phyloP scores from a whole-genome alignment of 2,329 filamentous ascomycete species.

The Penicillium frequentans region DNA sequence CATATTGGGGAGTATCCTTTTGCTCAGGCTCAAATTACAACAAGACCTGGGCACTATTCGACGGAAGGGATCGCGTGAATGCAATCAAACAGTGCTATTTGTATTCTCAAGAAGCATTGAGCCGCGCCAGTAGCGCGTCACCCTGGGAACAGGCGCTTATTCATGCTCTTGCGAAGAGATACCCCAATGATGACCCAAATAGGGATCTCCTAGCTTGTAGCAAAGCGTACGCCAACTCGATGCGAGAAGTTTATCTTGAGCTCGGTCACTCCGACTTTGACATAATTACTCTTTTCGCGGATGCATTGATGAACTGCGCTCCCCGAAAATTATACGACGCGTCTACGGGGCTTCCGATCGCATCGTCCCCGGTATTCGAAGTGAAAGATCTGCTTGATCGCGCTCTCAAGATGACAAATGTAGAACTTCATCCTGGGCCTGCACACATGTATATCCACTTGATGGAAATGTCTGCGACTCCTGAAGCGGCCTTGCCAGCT shows the following conservation, averaged over 20 bases:
- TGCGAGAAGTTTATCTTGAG: conserved; percentile 10
- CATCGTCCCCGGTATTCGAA: conserved; percentile 56
- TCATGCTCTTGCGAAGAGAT: conserved; percentile 16
- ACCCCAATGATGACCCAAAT: conserved; percentile 17
- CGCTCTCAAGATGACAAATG: conserved; percentile 52
- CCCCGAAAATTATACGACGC: conserved; percentile 65
- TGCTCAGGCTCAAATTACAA: conserved; percentile 23
- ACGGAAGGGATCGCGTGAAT: conserved; percentile 12
- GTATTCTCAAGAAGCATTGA: conserved; percentile 15
- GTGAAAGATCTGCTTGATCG: conserved; percentile 59
- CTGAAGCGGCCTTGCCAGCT: conserved; percentile 60
- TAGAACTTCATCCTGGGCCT: conserved; percentile 63
- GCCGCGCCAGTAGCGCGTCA: conserved; percentile 8
- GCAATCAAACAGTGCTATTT: conserved; percentile 15
- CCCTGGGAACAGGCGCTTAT: conserved; percentile 25
- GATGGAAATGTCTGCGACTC: conserved; percentile 70
- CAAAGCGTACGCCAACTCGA: conserved; percentile 15
- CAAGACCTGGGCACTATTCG: conserved; percentile 22
- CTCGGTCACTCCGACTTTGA: conserved; percentile 54
- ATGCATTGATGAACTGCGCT: conserved; percentile 64
- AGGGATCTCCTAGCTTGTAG: conserved; percentile 13
- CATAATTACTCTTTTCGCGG: conserved; percentile 61
- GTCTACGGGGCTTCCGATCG: conserved; percentile 39
- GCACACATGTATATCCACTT: conserved; percentile 74
- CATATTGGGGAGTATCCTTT: conserved; percentile 27